Percentiles rank a stretch among this genome's conserved stretches.
phyloP scores from a whole-genome alignment of 805 yeast genomes.

The Zygotorulaspora florentina region DNA sequence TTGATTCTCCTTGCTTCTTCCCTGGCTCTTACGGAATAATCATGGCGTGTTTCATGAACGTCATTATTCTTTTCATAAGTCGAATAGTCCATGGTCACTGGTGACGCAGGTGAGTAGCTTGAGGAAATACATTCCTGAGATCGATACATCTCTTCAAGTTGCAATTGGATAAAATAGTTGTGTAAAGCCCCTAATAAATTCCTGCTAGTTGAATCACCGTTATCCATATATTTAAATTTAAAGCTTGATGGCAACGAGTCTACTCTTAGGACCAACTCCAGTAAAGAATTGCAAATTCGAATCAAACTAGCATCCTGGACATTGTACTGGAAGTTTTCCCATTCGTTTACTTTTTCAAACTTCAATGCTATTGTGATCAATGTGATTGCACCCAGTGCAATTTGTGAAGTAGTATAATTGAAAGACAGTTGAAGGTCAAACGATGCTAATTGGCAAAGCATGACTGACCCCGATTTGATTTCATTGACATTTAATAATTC shows the following conservation, averaged over 20 bases:
- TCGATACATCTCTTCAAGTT: conserved; percentile 23
- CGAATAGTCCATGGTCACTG: neutral
- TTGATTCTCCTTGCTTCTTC: neutral
- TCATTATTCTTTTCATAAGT: conserved; percentile 8
- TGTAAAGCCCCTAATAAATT: conserved; percentile 18
- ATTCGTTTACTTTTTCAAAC: conserved; percentile 18
- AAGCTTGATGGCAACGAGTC: conserved; percentile 32
- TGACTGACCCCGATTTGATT: conserved; percentile 52
- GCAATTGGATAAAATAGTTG: conserved; percentile 21
- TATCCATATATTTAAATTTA: conserved; percentile 28
- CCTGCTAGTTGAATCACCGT: conserved; percentile 11
- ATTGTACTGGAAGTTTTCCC: conserved; percentile 20
- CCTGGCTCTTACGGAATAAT: neutral
- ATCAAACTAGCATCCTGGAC: conserved; percentile 29
- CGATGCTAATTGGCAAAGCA: conserved; percentile 62
- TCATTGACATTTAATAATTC: conserved; percentile 37
- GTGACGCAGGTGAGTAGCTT: conserved; percentile 2
- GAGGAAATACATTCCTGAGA: conserved; percentile 24
- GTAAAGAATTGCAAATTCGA: conserved; percentile 18
- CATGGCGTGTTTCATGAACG: conserved; percentile 4
- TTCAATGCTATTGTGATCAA: conserved; percentile 45
- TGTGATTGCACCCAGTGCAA: conserved; percentile 50
- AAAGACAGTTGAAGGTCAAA: conserved; percentile 57
- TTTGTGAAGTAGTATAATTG: conserved; percentile 42
- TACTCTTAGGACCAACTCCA: conserved; percentile 19